Conservation (phyloP, 306 rosid species). For the Pueraria montana region DNA sequence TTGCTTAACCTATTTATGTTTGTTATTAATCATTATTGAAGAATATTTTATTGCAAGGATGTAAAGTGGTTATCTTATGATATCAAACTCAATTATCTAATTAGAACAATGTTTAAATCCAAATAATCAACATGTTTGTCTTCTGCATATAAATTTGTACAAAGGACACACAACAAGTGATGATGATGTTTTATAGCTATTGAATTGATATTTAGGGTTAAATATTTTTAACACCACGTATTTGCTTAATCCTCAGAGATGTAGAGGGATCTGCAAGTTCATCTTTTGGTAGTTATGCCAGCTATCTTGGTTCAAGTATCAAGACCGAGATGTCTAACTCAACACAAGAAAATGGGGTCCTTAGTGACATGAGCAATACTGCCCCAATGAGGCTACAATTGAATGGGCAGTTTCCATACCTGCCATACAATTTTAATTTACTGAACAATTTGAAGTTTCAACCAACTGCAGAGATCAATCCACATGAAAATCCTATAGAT, state of each 20-base stretch:
- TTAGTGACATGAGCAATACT: conserved; percentile 48
- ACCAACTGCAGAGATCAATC: conserved; percentile 64
- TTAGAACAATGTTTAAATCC: neutral
- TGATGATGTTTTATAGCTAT: neutral
- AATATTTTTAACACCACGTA: conserved; percentile 15
- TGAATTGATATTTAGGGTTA: neutral
- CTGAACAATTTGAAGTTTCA: conserved; percentile 68
- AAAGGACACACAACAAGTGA: conserved; percentile 1
- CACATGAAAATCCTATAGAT: conserved; percentile 59
- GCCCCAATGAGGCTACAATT: conserved; percentile 66
- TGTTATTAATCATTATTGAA: neutral
- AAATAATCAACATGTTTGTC: neutral
- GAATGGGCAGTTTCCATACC: conserved; percentile 60
- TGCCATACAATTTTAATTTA: conserved; percentile 75
- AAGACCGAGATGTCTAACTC: conserved; percentile 41
- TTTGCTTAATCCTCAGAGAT: conserved; percentile 61
- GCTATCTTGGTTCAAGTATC: conserved; percentile 46
- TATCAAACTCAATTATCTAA: neutral
- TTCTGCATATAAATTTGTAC: neutral
- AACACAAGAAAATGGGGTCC: conserved; percentile 39
- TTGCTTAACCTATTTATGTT: conserved; percentile 3
- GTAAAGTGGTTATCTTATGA: neutral
- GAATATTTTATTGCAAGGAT: conserved; percentile 3
- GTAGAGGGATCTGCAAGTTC: conserved; percentile 72
- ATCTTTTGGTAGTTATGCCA: conserved; percentile 46